Percentiles rank a stretch among this genome's conserved stretches.
Conservation (phyloP, 371 early-diverging fungal genomes). For the Actinomucor elegans region DNA sequence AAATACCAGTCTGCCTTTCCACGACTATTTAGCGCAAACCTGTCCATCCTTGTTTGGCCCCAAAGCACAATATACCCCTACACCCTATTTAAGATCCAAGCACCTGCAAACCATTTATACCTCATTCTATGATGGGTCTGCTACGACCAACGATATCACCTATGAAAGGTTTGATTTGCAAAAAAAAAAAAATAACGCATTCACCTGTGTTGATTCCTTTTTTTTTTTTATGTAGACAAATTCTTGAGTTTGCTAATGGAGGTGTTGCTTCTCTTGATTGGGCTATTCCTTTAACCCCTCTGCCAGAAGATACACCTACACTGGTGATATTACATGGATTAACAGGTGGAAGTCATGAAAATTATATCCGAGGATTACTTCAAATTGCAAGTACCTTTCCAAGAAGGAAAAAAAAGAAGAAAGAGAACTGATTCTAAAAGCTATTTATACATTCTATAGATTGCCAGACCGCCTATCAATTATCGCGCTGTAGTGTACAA, state of each 20-base stretch:
- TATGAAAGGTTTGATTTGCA: conserved; percentile 49
- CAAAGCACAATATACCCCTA: conserved; percentile 23
- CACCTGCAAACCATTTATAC: conserved; percentile 58
- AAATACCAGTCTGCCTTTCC: conserved; percentile 15
- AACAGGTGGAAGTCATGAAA: conserved; percentile 82
- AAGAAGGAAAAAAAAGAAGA: too few relatives aligned
- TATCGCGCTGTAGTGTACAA: conserved; percentile 79
- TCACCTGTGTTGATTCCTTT: too few relatives aligned
- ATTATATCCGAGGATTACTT: conserved; percentile 72
- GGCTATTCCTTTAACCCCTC: conserved; percentile 49
- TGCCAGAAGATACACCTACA: conserved; percentile 57
- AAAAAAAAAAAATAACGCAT: not conserved
- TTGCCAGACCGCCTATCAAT: conserved; percentile 39
- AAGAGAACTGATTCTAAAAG: too few relatives aligned
- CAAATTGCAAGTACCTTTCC: conserved; percentile 37
- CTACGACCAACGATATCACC: conserved; percentile 26
- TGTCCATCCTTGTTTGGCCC: conserved; percentile 25
- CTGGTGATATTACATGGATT: conserved; percentile 81
- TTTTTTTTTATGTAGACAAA: conserved; percentile 47
- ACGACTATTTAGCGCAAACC: conserved; percentile 22
- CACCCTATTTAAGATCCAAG: conserved; percentile 47
- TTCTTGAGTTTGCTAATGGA: conserved; percentile 68
- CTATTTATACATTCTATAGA: conserved; percentile 6
- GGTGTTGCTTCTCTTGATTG: conserved; percentile 85
- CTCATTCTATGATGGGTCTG: conserved; percentile 29